Evolutionary conservation across 2,329 filamentous ascomycete species (phyloP).

Genomic region (Penicillium crustosum): DNA sequence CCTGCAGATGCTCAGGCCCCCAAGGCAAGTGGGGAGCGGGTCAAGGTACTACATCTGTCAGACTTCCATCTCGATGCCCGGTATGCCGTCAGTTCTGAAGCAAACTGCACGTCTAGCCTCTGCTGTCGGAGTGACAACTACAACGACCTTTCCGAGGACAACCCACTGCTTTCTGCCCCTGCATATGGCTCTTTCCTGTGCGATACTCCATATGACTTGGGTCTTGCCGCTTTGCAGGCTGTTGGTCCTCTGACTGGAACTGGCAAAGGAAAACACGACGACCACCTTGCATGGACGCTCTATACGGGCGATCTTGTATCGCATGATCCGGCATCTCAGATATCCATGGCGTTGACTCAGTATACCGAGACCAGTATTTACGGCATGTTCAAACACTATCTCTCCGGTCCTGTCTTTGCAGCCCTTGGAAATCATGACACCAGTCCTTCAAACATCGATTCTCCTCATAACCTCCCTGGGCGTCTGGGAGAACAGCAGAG

Average conservation of each 20-base stretch:
- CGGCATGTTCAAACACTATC: conserved; percentile 56
- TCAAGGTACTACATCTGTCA: conserved; percentile 58
- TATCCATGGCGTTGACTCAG: conserved; percentile 54
- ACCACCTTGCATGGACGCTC: conserved; percentile 54
- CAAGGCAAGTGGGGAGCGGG: conserved; percentile 52
- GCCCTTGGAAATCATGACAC: conserved; percentile 60
- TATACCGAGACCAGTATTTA: conserved; percentile 56
- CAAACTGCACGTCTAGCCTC: conserved; percentile 52
- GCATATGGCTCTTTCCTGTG: conserved; percentile 57
- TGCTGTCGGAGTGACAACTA: conserved; percentile 52
- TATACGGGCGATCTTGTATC: conserved; percentile 60
- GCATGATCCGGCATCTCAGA: conserved; percentile 54
- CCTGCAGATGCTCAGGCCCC: conserved; percentile 48
- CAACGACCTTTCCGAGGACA: conserved; percentile 35
- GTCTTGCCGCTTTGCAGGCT: conserved; percentile 56
- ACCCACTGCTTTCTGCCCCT: conserved; percentile 50
- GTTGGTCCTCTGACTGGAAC: conserved; percentile 59
- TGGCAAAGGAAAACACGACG: conserved; percentile 40
- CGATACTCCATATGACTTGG: conserved; percentile 60
- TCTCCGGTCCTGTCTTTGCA: conserved; percentile 57
- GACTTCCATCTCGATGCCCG: conserved; percentile 59
- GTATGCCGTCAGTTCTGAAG: conserved; percentile 55
- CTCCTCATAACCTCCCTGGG: conserved; percentile 54
- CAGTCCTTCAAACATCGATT: conserved; percentile 54
- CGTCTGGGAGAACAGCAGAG: conserved; percentile 55